Evolutionary conservation across 1,284 basidiomycete species (phyloP), one percentile per base, ranked within the genome.

Genomic region (Irpex rosettiformis): DNA sequence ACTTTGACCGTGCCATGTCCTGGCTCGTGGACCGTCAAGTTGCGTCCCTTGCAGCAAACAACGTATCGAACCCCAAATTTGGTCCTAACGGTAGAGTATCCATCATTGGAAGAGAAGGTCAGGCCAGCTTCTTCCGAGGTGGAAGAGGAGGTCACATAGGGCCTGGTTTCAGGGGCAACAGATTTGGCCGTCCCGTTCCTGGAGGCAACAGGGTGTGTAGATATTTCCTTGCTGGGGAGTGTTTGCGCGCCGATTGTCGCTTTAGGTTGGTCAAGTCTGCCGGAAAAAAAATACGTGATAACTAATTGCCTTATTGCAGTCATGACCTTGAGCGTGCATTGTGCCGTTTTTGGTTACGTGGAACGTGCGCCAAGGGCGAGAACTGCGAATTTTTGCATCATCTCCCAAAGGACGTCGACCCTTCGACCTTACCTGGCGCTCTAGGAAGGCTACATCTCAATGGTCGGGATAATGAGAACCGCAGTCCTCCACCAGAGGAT

Each of bases 341-440:
- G 22, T 98, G 94, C 74, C 91, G 96, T 30, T 99, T 98, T 78
- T 99, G 96, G 96, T 82, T 99, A 43, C 85, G 95, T 54, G 96
- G 96, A 3, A 95, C 94, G 58, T 98, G 95, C 70, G 92, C 94
- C 48, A 98, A 98, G 73, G 89, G 94, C 54, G 94, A 96, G 60
- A 86, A 82, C 63, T 93, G 91, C 78, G 91, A 93, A 73, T 96
- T 96, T 73, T 74, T 96, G 67, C 94, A 96, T 69, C 91, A 92
- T 67, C 78, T 96, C 1, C 94, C 94, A 1, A 87, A 91, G 68
- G 84, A 92, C 66, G 82, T 88, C 53, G 86, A 92, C 68, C 78
- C 91, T 57, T 70, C 84, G 21, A 80, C 80, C 43, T 75, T 93
- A 47, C 85, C 85, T 53, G 78, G 79, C 48, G 87, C 88, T n/a